Percentiles rank a stretch among this genome's conserved stretches.
Evolutionary conservation across 345 rosid species (phyloP).

Genomic region (Raphanus raphanistrum): DNA sequence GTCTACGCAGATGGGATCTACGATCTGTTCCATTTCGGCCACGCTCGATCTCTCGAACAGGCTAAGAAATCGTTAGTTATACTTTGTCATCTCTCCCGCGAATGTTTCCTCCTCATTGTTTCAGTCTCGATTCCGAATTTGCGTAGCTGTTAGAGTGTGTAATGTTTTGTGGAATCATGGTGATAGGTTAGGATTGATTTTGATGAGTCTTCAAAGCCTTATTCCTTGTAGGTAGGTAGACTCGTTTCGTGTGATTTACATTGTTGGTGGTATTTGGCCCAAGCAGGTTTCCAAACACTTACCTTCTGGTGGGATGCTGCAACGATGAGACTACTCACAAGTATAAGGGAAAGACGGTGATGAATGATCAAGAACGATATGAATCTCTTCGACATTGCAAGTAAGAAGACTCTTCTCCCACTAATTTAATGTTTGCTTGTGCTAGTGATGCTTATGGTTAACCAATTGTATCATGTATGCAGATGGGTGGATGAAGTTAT

Average conservation of each 20-base stretch:
- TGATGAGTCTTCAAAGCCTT: neutral
- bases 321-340: constrained; percentile 56
- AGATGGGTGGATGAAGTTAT: constrained; percentile 77
- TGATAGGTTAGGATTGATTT: neutral
- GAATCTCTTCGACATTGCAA: constrained; percentile 71
- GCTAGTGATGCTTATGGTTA: neutral
- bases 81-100: neutral
- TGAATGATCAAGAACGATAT: constrained; percentile 58
- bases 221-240: neutral
- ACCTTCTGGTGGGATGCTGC: constrained; percentile 64
- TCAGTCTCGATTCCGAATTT: neutral
- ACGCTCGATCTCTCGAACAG: constrained; percentile 64
- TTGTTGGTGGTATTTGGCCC: too few relatives aligned
- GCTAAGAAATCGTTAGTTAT: constrained; percentile 53
- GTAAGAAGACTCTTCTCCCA: constrained; percentile 16
- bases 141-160: neutral
- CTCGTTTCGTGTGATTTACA: neutral
- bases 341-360: constrained; percentile 66
- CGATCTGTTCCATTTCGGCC: constrained; percentile 69
- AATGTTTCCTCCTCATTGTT: neutral
- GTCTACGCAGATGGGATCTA: constrained; percentile 67
- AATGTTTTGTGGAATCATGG: neutral
- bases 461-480: neutral
- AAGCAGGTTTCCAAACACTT: constrained; percentile 59
- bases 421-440: neutral